Conservation (phyloP, 352 stramenopile species). For the Globisporangium perplexum region DNA sequence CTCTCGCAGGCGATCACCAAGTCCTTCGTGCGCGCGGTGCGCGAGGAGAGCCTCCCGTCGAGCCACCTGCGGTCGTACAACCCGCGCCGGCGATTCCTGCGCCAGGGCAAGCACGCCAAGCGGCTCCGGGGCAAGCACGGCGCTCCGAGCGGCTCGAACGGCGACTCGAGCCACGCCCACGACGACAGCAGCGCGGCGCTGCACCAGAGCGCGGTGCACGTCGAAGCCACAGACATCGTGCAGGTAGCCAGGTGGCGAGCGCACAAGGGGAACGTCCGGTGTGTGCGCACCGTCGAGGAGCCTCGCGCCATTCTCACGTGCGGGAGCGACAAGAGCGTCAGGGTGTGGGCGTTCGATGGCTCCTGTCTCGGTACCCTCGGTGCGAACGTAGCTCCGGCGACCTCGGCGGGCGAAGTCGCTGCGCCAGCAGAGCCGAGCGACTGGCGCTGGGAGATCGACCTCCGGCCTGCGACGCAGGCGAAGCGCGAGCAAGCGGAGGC, state of each 20-base stretch:
- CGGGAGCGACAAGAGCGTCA: conserved; percentile 49
- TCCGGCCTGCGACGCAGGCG: conserved; percentile 17
- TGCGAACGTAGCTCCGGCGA: not conserved
- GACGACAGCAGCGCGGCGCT: not conserved
- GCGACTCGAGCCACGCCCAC: not conserved
- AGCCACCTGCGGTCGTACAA: conserved; percentile 63
- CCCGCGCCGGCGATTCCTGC: conserved; percentile 55
- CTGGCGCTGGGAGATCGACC: conserved; percentile 56
- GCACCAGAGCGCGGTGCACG: not conserved
- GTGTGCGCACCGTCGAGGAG: conserved; percentile 50
- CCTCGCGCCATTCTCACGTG: conserved; percentile 55
- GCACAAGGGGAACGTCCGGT: conserved; percentile 43
- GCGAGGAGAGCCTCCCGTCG: conserved; percentile 49
- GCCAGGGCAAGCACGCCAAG: conserved; percentile 60
- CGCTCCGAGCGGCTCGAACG: conserved; percentile 16
- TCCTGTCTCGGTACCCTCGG: conserved; percentile 30
- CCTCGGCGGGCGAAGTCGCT: no score
- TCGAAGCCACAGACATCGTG: conserved; percentile 28
- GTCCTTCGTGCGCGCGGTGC: conserved; percentile 38
- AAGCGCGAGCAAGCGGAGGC: conserved; percentile 47
- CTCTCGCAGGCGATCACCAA: conserved; percentile 40
- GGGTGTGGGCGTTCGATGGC: conserved; percentile 56
- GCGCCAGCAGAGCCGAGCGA: no score
- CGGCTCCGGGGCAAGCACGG: conserved; percentile 26
- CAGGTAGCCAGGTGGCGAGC: conserved; percentile 47